Conservation (phyloP, 768 basidiomycete species). For the Rhizopogon vulgaris region DNA sequence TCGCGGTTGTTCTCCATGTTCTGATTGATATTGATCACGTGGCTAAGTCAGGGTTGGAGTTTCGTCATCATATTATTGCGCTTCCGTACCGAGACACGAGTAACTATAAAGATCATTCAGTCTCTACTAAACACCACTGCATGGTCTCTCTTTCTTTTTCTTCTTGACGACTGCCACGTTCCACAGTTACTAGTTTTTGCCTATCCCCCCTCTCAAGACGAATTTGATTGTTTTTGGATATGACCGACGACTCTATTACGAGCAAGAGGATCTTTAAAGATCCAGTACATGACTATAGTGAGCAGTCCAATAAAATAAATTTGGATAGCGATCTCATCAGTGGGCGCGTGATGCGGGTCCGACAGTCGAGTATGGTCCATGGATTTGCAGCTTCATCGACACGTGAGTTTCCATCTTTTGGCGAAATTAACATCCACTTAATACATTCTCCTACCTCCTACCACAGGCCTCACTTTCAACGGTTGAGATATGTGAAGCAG, state of each 20-base stretch:
- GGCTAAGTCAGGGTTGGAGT: background rate
- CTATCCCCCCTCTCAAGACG: background rate
- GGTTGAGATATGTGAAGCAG: slow-evolving; percentile 72
- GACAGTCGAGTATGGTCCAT: slow-evolving; percentile 25
- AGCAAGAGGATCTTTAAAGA: slow-evolving; percentile 29
- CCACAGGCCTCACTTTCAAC: slow-evolving; percentile 65
- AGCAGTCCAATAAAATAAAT: slow-evolving; percentile 3
- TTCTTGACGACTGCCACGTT: background rate
- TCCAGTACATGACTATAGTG: slow-evolving; percentile 37
- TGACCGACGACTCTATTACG: slow-evolving; percentile 2
- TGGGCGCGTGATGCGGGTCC: background rate
- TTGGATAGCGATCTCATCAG: background rate
- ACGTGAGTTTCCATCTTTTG: slow-evolving; percentile 40
- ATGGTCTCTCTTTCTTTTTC: background rate
- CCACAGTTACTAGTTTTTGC: background rate
- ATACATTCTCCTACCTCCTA: slow-evolving; percentile 5
- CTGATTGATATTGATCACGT: background rate
- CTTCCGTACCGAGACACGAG: no score
- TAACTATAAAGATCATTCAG: background rate
- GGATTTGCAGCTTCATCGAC: slow-evolving; percentile 52
- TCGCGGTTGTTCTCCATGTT: no score
- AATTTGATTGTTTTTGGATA: background rate
- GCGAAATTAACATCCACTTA: background rate
- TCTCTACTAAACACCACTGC: background rate
- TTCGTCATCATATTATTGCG: background rate